phyloP scores from a whole-genome alignment of 163 green algal genomes.

The Scenedesmus sp. region DNA sequence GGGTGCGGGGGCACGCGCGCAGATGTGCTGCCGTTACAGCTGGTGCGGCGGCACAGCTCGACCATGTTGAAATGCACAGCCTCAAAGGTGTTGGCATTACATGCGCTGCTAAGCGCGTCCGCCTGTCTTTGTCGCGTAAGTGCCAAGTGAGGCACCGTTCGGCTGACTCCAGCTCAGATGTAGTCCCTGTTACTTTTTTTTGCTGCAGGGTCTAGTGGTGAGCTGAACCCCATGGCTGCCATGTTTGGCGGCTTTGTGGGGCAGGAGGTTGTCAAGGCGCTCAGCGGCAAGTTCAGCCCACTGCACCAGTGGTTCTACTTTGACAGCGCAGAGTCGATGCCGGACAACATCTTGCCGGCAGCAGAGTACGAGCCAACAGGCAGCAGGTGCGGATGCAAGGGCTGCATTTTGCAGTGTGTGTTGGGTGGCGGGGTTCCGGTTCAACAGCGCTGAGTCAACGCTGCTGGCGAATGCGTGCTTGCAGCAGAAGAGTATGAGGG shows the following conservation, averaged over 20 bases:
- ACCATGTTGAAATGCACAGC: too few species aligned
- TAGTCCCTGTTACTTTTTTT: neutral
- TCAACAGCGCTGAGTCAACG: neutral
- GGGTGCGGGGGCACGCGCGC: slow-evolving; percentile 26
- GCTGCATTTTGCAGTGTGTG: too few species aligned
- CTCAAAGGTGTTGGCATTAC: too few species aligned
- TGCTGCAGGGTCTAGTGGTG: slow-evolving; percentile 59
- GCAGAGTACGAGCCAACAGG: slow-evolving; percentile 82
- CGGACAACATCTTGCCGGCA: slow-evolving; percentile 71
- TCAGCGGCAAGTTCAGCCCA: slow-evolving; percentile 97
- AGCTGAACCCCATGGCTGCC: slow-evolving; percentile 96
- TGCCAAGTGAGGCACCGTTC: too few species aligned
- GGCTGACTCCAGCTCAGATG: too few species aligned
- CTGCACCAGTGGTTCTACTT: slow-evolving; percentile 97
- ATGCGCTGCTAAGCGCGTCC: too few species aligned
- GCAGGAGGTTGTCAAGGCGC: slow-evolving; percentile 98
- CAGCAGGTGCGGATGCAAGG: slow-evolving; percentile 59
- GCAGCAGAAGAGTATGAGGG: too few species aligned
- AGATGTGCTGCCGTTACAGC: neutral
- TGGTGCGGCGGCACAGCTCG: neutral
- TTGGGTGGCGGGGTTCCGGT: neutral
- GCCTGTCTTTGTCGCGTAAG: too few species aligned
- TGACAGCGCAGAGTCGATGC: slow-evolving; percentile 92
- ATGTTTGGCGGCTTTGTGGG: slow-evolving; percentile 98
- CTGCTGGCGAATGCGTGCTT: neutral